Conservation (phyloP, 495 filamentous ascomycete genomes). For the Hypoxylon trugodes region DNA sequence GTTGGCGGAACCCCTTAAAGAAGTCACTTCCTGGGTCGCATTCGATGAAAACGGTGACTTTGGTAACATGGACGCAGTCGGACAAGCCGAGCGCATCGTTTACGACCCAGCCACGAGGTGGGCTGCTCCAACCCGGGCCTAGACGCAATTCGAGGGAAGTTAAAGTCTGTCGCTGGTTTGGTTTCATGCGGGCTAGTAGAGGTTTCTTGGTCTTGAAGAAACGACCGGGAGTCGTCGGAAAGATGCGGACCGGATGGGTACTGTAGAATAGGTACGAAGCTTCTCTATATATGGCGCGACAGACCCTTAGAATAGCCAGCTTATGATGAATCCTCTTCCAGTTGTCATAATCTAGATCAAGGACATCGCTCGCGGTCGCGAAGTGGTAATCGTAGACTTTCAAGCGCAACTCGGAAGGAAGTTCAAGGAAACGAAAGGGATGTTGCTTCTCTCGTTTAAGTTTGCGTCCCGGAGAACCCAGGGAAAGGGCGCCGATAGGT, state of each 20-base stretch:
- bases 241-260: constrained; percentile 78
- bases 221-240: constrained; percentile 74
- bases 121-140: constrained; percentile 81
- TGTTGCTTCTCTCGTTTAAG: constrained; percentile 37
- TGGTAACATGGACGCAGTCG: constrained; percentile 67
- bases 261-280: constrained; percentile 79
- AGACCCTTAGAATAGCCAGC: constrained; percentile 69
- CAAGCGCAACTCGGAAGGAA: constrained; percentile 79
- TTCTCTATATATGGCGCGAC: constrained; percentile 72
- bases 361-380: constrained; percentile 55
- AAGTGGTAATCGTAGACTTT: constrained; percentile 75
- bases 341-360: constrained; percentile 77
- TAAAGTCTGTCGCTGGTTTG: constrained; percentile 70
- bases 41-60: constrained; percentile 79
- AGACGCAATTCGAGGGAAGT: constrained; percentile 78
- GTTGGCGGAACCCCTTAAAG: constrained; percentile 76
- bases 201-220: constrained; percentile 70
- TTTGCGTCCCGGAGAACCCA: constrained; percentile 36
- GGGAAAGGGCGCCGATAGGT: constrained; percentile 44
- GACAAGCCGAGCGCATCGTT: constrained; percentile 69
- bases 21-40: constrained; percentile 76
- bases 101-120: constrained; percentile 77
- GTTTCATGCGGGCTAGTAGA: constrained; percentile 70
- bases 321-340: constrained; percentile 63
- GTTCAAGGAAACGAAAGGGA: constrained; percentile 77